A percentile compares a stretch with the other conserved stretches of the same genome.
These are phyloP conservation scores for Candida morakotiae DNA, from an alignment of 805 yeast genomes.

Conservation along the genomic window DNA sequence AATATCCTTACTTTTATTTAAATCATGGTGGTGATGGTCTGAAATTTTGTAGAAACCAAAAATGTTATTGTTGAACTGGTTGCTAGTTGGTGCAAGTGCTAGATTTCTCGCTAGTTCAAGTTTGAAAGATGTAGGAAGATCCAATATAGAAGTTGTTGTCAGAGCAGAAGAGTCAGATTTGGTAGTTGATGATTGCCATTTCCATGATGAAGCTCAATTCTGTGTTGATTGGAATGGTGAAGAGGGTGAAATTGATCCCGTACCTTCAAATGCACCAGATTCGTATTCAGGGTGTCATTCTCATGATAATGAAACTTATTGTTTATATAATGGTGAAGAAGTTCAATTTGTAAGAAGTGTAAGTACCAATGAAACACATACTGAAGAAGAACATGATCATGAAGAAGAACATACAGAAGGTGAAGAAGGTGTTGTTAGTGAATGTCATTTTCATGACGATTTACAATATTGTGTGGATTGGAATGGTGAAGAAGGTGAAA, in stretches of 20 bases:
- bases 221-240: constrained; percentile 18
- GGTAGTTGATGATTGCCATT: constrained; percentile 17
- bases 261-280: constrained; percentile 16
- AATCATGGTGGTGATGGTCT: neutral
- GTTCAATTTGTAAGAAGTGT: constrained; percentile 12
- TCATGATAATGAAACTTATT: constrained; percentile 15
- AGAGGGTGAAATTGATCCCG: constrained; percentile 19
- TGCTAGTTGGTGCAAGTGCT: neutral
- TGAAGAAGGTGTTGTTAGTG: constrained; percentile 9
- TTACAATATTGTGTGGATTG: constrained; percentile 17
- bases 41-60: neutral
- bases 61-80: constrained; percentile 1
- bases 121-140: neutral
- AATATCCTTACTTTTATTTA: no score
- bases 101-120: no score
- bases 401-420: constrained; percentile 3
- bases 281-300: constrained; percentile 17
- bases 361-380: neutral
- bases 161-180: neutral
- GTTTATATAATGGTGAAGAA: constrained; percentile 14
- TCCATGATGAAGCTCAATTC: constrained; percentile 15
- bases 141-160: neutral
- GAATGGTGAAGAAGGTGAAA: constrained; percentile 19
- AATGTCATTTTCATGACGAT: constrained; percentile 20
- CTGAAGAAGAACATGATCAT: constrained; percentile 3